These are phyloP conservation scores for Strobilomyces dryophilus DNA, from an alignment of 768 basidiomycete genomes.

Conservation along the genomic window DNA sequence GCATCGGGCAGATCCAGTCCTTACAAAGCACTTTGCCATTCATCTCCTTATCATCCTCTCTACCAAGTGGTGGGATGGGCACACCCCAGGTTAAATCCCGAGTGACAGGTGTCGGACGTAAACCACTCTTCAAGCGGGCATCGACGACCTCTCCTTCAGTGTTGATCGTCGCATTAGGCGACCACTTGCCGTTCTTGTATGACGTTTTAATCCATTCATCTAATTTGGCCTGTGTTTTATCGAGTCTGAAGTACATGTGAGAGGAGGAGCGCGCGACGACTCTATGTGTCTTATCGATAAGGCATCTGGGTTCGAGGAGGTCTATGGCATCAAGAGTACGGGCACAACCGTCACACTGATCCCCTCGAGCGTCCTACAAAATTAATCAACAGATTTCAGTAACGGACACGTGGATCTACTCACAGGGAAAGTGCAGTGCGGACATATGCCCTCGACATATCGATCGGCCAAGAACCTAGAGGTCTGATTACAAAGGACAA, in stretches of 20 bases:
- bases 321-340: conserved; percentile 92
- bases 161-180: conserved; percentile 87
- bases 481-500: conserved; percentile 7
- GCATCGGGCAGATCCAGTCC: conserved; percentile 29
- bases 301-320: conserved; percentile 91
- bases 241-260: conserved; percentile 90
- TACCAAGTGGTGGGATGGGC: conserved; percentile 72
- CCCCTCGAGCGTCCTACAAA: conserved; percentile 86
- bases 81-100: conserved; percentile 97
- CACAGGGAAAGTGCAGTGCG: conserved; percentile 85
- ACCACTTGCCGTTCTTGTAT: conserved; percentile 85
- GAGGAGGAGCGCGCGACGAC: conserved; percentile 73
- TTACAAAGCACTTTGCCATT: conserved; percentile 91
- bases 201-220: conserved; percentile 87
- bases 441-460: conserved; percentile 97
- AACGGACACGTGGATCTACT: conserved; percentile 14
- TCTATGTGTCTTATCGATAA: conserved; percentile 75
- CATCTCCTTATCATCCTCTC: conserved; percentile 80
- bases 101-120: conserved; percentile 88
- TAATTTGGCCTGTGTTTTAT: conserved; percentile 73
- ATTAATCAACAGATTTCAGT: background rate
- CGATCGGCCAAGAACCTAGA: conserved; percentile 91
- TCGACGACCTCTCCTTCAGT: conserved; percentile 85
- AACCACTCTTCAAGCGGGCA: conserved; percentile 77
- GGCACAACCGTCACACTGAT: conserved; percentile 95